Evolutionary conservation across 345 rosid genomes (phyloP), one percentile per base, ranked within the genome.

Genomic region (Ceriops zippeliana): DNA sequence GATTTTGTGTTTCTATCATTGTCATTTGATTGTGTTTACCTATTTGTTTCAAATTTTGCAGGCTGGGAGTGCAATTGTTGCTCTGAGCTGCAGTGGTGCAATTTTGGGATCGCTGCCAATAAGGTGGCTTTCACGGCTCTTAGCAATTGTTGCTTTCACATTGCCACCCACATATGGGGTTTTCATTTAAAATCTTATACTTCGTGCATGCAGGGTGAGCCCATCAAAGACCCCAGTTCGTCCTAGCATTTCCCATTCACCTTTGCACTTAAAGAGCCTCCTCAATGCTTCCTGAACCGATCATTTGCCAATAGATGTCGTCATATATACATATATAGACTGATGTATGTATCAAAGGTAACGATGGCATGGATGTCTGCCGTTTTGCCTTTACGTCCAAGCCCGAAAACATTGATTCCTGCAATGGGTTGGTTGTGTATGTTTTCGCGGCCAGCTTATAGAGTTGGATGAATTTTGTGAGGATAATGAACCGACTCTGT

Each of bases 211-310:
- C 59, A 56, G 59, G 59, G 59, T 56, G 31, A 56, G 59, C 59
- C 59, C 59, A 56, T 56, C 59, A 56, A 56, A 56, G 59, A 56
- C 59, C 59, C 59, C 59, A 21, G 59, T 56, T 56, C 59, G 59
- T 11, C 59, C 59, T 5, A 30, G 59, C 59, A 22, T 24, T 24
- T 13, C 59, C 31, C 30, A 16, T 10, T 56, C 31, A 6, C 17
- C 59, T 56, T 24, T 56, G 59, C 59, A 56, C 59, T 56, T 31
- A 56, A 24, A 8, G 59, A 24, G 59, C 19, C 59, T 21, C 28
- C 47, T 38, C 8, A 56, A 56, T 10, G 59, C 59, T 22, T 11
- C 59, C 31, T 10, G 31, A 4, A 56, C 59, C 28, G 31, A 56
- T 42, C 59, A 56, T 9, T 16, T 56, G 59, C 59, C 19, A 11